A percentile compares a stretch with the other conserved stretches of the same genome.
Evolutionary conservation across 2,329 filamentous ascomycete species (phyloP).

Genomic region (Colletotrichum endophyticum): DNA sequence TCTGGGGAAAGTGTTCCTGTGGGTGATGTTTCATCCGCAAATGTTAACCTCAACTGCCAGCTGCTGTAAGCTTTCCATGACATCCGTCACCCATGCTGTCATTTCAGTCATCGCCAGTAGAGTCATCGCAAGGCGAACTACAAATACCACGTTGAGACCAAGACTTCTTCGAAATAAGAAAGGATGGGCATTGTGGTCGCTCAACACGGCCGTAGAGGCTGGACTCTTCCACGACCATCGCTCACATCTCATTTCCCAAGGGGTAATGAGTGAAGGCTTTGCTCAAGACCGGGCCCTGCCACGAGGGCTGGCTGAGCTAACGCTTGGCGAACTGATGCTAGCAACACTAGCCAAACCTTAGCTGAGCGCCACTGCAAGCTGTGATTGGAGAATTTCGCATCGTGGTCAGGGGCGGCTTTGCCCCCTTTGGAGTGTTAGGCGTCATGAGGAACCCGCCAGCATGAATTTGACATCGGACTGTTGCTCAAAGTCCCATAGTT

Average conservation of each 20-base stretch:
- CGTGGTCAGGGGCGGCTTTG: background rate
- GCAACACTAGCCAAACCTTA: constrained; percentile 7
- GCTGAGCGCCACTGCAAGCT: background rate
- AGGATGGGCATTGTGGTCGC: background rate
- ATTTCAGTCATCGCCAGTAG: background rate
- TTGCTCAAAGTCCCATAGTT: background rate
- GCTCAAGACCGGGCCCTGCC: background rate
- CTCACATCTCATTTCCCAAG: background rate
- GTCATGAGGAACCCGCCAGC: background rate
- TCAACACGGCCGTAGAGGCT: background rate
- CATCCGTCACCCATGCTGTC: background rate
- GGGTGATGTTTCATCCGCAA: background rate
- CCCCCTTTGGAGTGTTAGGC: background rate
- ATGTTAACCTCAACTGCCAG: background rate
- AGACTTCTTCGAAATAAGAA: background rate
- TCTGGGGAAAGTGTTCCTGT: background rate
- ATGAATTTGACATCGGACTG: background rate
- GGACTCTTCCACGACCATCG: background rate
- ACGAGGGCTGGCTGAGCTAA: constrained; percentile 5
- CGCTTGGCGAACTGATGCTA: background rate
- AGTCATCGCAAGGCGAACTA: background rate
- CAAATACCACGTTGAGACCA: background rate
- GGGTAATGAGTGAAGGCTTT: background rate
- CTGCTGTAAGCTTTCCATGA: background rate
- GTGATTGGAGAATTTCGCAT: background rate